Evolutionary conservation across 768 basidiomycete species (phyloP), one percentile per base, ranked within the genome.

Genomic region (Termitomyces sp.): DNA sequence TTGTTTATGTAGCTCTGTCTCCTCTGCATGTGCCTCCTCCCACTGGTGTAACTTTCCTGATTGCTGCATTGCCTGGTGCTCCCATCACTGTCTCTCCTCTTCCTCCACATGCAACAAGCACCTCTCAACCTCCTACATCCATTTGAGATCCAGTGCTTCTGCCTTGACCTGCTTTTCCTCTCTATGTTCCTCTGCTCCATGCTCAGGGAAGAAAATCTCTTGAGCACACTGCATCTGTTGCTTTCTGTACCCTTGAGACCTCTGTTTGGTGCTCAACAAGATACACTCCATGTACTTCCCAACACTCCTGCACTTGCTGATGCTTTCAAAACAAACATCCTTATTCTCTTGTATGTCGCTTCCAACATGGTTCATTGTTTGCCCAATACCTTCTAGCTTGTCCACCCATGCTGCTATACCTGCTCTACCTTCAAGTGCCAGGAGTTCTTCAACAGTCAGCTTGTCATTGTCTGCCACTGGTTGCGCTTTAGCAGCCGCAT

Each of bases 151-250:
- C n/a, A n/a, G n/a, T n/a, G n/a, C n/a, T n/a, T n/a, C n/a, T n/a
- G n/a, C n/a, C n/a, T n/a, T 56, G 34, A 59, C 64, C 81, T 56
- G 29, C 12, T 43, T 25, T 32, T 54, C 19, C 43, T 49, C 42
- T 25, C 41, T 43, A 2, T 14, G 51, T 14, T 40, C 34, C 37
- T 40, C 40, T 7, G 42, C 47, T 9, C 19, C 43, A 7, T 19
- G 27, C 9, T 34, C 32, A 40, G 29, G 7, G 12, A 40, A 16
- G 44, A 62, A 62, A n/a, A 62, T 14, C 44, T 59, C 57, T 14
- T 45, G 54, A n/a, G 54, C 61, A 8, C 51, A 50, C n/a, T n/a
- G n/a, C n/a, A n/a, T n/a, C n/a, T n/a, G n/a, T n/a, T n/a, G n/a
- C n/a, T n/a, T n/a, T n/a, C 3, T 45, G 31, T 45, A 21, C 41